Percentiles rank a stretch among this genome's conserved stretches.
Conservation (phyloP, 345 rosid genomes). For the Salix exigua region DNA sequence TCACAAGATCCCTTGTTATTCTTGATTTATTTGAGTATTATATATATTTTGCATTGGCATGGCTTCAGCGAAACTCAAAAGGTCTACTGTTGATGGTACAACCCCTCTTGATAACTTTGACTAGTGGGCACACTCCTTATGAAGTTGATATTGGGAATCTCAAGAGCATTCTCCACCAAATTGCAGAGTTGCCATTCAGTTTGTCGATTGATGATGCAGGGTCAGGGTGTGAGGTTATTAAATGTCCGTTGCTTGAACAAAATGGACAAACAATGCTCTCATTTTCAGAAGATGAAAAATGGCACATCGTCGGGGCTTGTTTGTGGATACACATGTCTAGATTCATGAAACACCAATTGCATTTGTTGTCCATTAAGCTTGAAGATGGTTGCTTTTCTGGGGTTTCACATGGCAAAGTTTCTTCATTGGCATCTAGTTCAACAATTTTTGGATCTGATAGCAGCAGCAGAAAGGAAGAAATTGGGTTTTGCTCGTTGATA, state of each 20-base stretch:
- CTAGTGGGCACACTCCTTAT: slow-evolving; percentile 53
- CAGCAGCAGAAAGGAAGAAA: slow-evolving; percentile 35
- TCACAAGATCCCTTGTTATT: slow-evolving; percentile 30
- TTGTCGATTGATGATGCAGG: slow-evolving; percentile 26
- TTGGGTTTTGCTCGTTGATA: slow-evolving; percentile 29
- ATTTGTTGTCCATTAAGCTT: slow-evolving; percentile 29
- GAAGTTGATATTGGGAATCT: slow-evolving; percentile 61
- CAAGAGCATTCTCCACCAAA: slow-evolving; percentile 38
- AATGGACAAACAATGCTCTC: slow-evolving; percentile 33
- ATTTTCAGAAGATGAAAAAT: slow-evolving; percentile 76
- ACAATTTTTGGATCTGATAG: slow-evolving; percentile 33
- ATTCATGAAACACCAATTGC: slow-evolving; percentile 57
- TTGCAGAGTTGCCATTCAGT: slow-evolving; percentile 22
- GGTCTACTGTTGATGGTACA: slow-evolving; percentile 57
- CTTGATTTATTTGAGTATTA: slow-evolving; percentile 69
- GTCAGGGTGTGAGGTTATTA: slow-evolving; percentile 15
- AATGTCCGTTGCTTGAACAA: slow-evolving; percentile 22
- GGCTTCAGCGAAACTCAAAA: slow-evolving; percentile 55
- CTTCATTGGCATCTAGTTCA: slow-evolving; percentile 28
- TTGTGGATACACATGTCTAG: slow-evolving; percentile 72
- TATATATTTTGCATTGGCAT: slow-evolving; percentile 58
- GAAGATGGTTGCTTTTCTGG: slow-evolving; percentile 36
- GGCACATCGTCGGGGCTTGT: slow-evolving; percentile 57
- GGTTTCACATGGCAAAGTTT: slow-evolving; percentile 26
- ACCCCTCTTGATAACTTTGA: slow-evolving; percentile 50